Evolutionary conservation across 352 stramenopile species (phyloP), one percentile per base, ranked within the genome.

Genomic region (Globisporangium acanthophoron): DNA sequence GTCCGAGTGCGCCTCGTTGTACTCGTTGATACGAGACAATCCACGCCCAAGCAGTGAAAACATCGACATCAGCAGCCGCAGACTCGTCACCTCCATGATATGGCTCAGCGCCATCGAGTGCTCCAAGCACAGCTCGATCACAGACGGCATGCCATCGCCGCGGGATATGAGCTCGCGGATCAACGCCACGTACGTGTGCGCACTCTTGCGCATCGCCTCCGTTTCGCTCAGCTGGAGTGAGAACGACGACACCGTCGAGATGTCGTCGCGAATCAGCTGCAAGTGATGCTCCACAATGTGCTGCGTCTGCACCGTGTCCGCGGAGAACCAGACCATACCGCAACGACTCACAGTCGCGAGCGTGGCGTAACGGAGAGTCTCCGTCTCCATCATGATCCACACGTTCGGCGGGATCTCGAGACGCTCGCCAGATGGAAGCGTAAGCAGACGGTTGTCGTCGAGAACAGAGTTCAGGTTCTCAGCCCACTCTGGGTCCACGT

Each of bases 381-480:
- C 97, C 3, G 99, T 98, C 78, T 99, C 98, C 67, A 99, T 97
- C 71, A 99, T 97, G 64, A 99, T 99, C 71, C 96, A 96, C n/a
- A 99, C 95, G 69, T 99, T 99, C 3, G 91, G 73, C 16, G 97
- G 97, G 52, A 99, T 97, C 62, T 94, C 89, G 16, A 99, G 80
- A 24, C 98, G 94, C 70, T 99, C 98, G 51, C 97, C 98, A 27
- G 93, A 99, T 3, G 98, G 97, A 39, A 99, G 81, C 12, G 97
- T 99, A 21, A 99, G 75, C 35, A 99, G 69, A 27, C 98, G 98
- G 80, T 99, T 99, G 73, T 99, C 98, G 71, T 99, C 98, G 29
- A 99, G 80, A n/a, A 99, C 97, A 37, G 92, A 98, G 79, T 99
- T 99, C 41, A 99, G 88, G 70, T 99, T 99, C 71, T 99, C 98